Evolutionary conservation across 2,329 filamentous ascomycete species (phyloP).

Genomic region (Pseudogymnoascus sp.): DNA sequence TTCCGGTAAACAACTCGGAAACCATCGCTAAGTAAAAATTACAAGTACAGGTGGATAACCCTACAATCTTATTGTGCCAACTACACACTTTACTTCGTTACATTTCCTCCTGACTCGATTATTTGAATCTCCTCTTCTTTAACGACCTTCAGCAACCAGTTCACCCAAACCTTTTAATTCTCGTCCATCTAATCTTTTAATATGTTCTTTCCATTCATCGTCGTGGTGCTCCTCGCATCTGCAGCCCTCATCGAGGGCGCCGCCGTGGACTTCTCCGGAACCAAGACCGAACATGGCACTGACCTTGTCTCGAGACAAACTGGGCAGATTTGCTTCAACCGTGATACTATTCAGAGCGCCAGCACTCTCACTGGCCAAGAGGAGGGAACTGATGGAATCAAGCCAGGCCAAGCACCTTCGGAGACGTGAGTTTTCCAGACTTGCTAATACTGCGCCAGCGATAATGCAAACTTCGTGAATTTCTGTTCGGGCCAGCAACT

Average conservation of each 20-base stretch:
- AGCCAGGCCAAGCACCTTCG: slow-evolving; percentile 32
- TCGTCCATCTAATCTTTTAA: not conserved
- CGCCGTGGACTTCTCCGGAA: not conserved
- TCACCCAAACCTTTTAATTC: not conserved
- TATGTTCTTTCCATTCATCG: not conserved
- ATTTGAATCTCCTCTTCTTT: not conserved
- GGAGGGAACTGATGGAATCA: not conserved
- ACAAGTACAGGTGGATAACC: not conserved
- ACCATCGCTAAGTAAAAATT: not conserved
- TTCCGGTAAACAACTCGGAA: not conserved
- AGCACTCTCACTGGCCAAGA: not conserved
- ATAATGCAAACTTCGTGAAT: slow-evolving; percentile 51
- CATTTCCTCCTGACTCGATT: not conserved
- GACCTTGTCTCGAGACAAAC: not conserved
- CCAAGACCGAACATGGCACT: not conserved
- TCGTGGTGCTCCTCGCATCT: not conserved
- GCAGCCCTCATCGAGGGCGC: not conserved
- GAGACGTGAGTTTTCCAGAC: slow-evolving; percentile 31
- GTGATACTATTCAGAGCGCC: not conserved
- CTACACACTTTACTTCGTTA: not conserved
- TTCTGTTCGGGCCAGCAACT: slow-evolving; percentile 46
- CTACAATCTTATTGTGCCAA: not conserved
- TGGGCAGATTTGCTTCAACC: not conserved
- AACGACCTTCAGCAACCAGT: not conserved
- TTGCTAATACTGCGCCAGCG: slow-evolving; percentile 21